phyloP scores from a whole-genome alignment of 441 rosid species.

The Euphorbia corollata region DNA sequence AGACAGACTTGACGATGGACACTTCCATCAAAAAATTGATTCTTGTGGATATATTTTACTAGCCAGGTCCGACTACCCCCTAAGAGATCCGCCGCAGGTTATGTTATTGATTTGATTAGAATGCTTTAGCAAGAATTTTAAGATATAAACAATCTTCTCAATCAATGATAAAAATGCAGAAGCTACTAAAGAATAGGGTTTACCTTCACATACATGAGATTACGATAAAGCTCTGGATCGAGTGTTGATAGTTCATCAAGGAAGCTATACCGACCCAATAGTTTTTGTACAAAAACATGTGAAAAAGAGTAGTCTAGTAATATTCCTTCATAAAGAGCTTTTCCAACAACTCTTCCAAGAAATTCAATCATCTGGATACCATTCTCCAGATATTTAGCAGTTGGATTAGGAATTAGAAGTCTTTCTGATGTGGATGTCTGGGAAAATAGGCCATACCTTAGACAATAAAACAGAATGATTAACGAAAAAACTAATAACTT shows the following conservation, averaged over 20 bases:
- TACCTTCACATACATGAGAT: constrained; percentile 97
- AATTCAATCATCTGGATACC: constrained; percentile 94
- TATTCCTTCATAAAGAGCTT: constrained; percentile 97
- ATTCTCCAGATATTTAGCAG: constrained; percentile 79
- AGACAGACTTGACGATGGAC: background rate
- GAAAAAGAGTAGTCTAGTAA: constrained; percentile 91
- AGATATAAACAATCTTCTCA: background rate
- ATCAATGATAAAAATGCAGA: background rate
- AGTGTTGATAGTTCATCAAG: constrained; percentile 94
- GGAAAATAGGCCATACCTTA: constrained; percentile 82
- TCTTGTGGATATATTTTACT: too few relatives aligned
- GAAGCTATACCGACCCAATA: constrained; percentile 94
- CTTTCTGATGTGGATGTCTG: constrained; percentile 85
- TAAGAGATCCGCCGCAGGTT: background rate
- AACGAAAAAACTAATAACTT: constrained; percentile 16
- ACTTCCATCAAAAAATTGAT: background rate
- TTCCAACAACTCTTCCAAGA: constrained; percentile 97
- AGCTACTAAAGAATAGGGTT: constrained; percentile 18
- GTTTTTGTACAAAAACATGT: constrained; percentile 86
- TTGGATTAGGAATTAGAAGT: constrained; percentile 75
- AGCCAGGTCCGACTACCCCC: background rate
- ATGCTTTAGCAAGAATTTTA: constrained; percentile 7
- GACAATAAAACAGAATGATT: constrained; percentile 21
- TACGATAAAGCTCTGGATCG: constrained; percentile 92
- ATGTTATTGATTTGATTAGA: background rate